A percentile compares a stretch with the other conserved stretches of the same genome.
phyloP scores from a whole-genome alignment of 1,284 basidiomycete genomes.

The Cutaneotrichosporon mucoides region DNA sequence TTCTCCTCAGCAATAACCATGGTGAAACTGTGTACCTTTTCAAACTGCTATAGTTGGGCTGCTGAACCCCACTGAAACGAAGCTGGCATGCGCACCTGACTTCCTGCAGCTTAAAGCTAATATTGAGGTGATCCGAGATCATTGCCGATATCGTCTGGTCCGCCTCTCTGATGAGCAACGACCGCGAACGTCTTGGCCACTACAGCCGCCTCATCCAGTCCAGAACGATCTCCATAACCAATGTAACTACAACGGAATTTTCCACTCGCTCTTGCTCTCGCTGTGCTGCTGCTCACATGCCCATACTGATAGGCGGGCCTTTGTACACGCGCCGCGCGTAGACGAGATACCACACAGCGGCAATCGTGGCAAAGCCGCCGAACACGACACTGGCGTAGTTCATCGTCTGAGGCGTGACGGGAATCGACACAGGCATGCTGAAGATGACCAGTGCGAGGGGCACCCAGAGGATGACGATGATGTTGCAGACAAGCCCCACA shows the following conservation, averaged over 20 bases:
- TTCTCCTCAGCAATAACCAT: too few species aligned
- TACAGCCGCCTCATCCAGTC: background rate
- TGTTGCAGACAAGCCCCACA: constrained; percentile 12
- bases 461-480: constrained; percentile 16
- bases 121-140: too few species aligned
- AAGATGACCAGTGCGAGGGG: constrained; percentile 15
- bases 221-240: background rate
- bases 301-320: constrained; percentile 24
- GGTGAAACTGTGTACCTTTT: too few species aligned
- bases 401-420: constrained; percentile 48
- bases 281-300: background rate
- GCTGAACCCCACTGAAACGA: too few species aligned
- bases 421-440: constrained; percentile 42
- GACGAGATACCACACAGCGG: constrained; percentile 45
- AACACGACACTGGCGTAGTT: constrained; percentile 50
- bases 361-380: constrained; percentile 44
- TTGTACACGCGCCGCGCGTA: constrained; percentile 37
- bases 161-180: too few species aligned
- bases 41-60: too few species aligned
- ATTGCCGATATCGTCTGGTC: too few species aligned
- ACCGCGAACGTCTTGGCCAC: too few species aligned
- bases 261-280: too few species aligned
- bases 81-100: too few species aligned
- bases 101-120: too few species aligned
- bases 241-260: background rate